phyloP scores from a whole-genome alignment of 495 filamentous ascomycete species.

The Aspergillus nidulans region DNA sequence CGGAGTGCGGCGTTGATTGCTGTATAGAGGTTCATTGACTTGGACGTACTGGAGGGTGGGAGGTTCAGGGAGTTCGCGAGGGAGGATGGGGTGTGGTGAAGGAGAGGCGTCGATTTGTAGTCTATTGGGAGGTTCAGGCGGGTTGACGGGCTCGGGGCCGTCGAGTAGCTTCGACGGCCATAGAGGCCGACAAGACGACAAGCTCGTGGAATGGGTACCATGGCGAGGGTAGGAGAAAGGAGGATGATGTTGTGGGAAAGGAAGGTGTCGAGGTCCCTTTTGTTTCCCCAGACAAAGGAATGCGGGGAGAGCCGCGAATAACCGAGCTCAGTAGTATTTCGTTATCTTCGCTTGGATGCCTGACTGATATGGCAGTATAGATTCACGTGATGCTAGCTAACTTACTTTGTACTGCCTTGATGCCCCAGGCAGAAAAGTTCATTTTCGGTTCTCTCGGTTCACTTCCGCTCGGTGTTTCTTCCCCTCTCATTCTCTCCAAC shows the following conservation, averaged over 20 bases:
- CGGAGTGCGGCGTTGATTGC: slow-evolving; percentile 86
- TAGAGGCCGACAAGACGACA: background rate
- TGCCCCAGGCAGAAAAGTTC: too few relatives aligned
- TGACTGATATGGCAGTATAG: background rate
- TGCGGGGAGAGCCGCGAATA: slow-evolving; percentile 22
- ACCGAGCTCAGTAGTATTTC: slow-evolving; percentile 15
- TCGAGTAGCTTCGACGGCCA: slow-evolving; percentile 12
- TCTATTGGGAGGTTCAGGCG: slow-evolving; percentile 84
- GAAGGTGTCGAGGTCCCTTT: slow-evolving; percentile 7
- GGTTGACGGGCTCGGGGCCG: slow-evolving; percentile 11
- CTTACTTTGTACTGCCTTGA: background rate
- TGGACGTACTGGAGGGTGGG: slow-evolving; percentile 63
- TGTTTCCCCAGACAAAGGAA: slow-evolving; percentile 12
- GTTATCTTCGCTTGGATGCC: slow-evolving; percentile 6
- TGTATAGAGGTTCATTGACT: slow-evolving; percentile 86
- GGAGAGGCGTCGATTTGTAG: slow-evolving; percentile 74
- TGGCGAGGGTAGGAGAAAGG: background rate
- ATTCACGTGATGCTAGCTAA: background rate
- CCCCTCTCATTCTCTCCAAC: too few relatives aligned
- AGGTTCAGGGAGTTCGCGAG: slow-evolving; percentile 59
- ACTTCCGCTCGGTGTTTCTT: too few relatives aligned
- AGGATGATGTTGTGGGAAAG: background rate
- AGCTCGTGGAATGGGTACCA: slow-evolving; percentile 2
- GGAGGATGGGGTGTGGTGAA: slow-evolving; percentile 72
- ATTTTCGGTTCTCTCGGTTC: too few relatives aligned